Percentiles rank a stretch among this genome's conserved stretches.
These are phyloP conservation scores for Wickerhamiella dianesei DNA, from an alignment of 805 yeast species.

Conservation along the genomic window DNA sequence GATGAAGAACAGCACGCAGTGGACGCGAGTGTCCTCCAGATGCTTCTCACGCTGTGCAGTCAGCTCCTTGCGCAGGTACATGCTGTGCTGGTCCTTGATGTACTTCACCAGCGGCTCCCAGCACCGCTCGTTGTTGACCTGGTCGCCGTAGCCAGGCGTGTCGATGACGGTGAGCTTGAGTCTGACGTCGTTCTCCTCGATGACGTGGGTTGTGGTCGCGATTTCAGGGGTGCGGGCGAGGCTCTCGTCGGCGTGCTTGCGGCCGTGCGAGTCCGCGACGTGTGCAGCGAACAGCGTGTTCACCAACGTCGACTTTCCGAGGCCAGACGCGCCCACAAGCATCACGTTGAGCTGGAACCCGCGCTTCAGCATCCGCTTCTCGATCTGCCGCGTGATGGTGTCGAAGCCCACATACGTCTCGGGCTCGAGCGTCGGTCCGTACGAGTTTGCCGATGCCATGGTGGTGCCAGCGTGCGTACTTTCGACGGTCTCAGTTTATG, in stretches of 20 bases:
- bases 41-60: constrained; percentile 82
- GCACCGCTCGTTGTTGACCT: constrained; percentile 83
- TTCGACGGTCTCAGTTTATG: too few relatives aligned
- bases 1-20: constrained; percentile 80
- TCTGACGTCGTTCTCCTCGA: constrained; percentile 77
- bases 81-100: constrained; percentile 88
- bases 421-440: constrained; percentile 30
- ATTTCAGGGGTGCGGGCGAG: constrained; percentile 79
- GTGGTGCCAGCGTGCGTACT: too few relatives aligned
- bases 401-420: constrained; percentile 87
- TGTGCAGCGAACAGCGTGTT: constrained; percentile 83
- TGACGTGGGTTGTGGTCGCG: constrained; percentile 30
- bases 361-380: constrained; percentile 74
- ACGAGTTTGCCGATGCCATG: not conserved
- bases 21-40: constrained; percentile 82
- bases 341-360: constrained; percentile 91
- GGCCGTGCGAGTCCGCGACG: constrained; percentile 60
- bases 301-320: constrained; percentile 85
- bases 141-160: constrained; percentile 98
- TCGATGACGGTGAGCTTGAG: constrained; percentile 81
- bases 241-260: constrained; percentile 54
- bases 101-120: constrained; percentile 95
- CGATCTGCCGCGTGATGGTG: constrained; percentile 90
- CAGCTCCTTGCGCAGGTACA: constrained; percentile 80
- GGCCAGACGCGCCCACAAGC: constrained; percentile 84